These are phyloP conservation scores for Rhododendron vialii DNA, from an alignment of 148 eudicot species.

Conservation along the genomic window DNA sequence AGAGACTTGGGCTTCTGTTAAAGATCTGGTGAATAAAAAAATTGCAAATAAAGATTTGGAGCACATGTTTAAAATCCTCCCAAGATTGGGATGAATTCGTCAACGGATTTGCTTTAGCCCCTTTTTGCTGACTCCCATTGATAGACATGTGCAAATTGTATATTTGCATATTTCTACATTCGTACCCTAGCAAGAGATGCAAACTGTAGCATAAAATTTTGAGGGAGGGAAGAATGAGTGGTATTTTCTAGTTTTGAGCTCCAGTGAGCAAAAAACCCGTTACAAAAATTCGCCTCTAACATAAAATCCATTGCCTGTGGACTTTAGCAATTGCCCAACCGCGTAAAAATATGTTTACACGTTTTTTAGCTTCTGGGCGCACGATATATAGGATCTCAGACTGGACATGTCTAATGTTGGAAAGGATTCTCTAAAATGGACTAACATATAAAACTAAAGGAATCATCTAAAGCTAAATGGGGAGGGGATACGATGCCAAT, in stretches of 20 bases:
- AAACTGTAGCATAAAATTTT: not conserved
- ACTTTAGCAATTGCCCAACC: not conserved
- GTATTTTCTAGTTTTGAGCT: not conserved
- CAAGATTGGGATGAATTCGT: not conserved
- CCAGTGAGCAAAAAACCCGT: not conserved
- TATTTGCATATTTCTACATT: not conserved
- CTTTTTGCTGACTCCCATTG: not conserved
- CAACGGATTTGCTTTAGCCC: not conserved
- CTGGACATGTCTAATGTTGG: not conserved
- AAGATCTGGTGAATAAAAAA: not conserved
- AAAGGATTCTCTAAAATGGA: not conserved
- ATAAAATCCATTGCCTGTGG: not conserved
- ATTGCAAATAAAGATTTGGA: not conserved
- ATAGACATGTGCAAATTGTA: not conserved
- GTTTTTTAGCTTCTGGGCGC: not conserved
- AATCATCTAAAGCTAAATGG: not conserved
- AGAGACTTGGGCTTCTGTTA: not conserved
- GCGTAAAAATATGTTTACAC: not conserved
- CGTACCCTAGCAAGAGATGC: not conserved
- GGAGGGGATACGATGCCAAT: not conserved
- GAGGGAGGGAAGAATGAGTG: not conserved
- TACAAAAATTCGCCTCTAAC: not conserved
- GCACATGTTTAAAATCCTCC: not conserved
- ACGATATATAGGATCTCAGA: not conserved
- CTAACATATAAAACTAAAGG: not conserved